Percentiles rank a stretch among this genome's conserved stretches.
These are phyloP conservation scores for Prototheca cutis DNA, from an alignment of 163 green algal species.

Conservation along the genomic window DNA sequence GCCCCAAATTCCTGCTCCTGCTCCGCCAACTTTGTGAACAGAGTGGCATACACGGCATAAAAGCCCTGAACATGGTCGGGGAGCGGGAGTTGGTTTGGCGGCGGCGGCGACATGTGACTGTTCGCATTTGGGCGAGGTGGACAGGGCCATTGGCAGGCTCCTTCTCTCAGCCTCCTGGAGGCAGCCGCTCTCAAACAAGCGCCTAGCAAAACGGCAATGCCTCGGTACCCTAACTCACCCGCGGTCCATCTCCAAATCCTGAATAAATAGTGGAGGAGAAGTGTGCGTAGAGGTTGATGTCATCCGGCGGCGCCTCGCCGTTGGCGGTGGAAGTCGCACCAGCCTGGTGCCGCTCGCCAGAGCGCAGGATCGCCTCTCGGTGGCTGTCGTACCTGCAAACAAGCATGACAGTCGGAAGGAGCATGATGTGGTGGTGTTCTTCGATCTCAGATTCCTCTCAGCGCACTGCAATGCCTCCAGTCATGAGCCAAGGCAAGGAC, in stretches of 20 bases:
- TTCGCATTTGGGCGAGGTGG: no score
- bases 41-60: slow-evolving; percentile 58
- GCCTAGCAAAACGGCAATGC: neutral
- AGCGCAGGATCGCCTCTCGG: slow-evolving; percentile 72
- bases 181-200: neutral
- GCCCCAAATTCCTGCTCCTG: slow-evolving; percentile 38
- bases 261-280: slow-evolving; percentile 68
- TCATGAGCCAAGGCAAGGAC: no score
- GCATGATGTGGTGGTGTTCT: neutral
- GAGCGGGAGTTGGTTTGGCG: no score
- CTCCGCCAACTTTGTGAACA: slow-evolving; percentile 61
- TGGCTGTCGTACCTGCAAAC: slow-evolving; percentile 80
- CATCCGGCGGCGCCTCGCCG: slow-evolving; percentile 45
- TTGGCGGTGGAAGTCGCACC: slow-evolving; percentile 28
- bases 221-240: slow-evolving; percentile 29
- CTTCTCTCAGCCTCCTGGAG: no score
- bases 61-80: no score
- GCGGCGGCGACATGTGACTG: no score
- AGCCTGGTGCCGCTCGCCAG: slow-evolving; percentile 62
- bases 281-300: slow-evolving; percentile 73
- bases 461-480: neutral
- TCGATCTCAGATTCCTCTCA: neutral
- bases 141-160: no score
- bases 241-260: slow-evolving; percentile 69
- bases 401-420: neutral